These are phyloP conservation scores for Pinus albicaulis DNA, from an alignment of 75 land plant species.

Conservation along the genomic window DNA sequence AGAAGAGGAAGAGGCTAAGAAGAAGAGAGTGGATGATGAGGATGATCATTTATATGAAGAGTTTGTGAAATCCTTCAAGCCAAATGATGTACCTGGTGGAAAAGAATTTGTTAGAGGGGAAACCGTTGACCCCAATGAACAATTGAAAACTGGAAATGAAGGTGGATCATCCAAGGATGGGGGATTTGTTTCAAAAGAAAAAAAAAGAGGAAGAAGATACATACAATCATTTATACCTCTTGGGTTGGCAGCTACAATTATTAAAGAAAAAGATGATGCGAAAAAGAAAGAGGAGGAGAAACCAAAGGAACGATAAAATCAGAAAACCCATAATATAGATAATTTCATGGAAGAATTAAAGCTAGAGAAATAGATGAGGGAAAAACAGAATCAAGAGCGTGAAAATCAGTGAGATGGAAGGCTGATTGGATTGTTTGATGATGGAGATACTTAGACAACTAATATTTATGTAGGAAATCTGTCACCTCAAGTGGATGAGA, in stretches of 20 bases:
- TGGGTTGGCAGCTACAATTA: constrained; percentile 56
- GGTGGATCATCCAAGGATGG: constrained; percentile 87
- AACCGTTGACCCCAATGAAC: constrained; percentile 83
- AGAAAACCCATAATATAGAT: constrained; percentile 82
- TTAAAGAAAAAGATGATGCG: constrained; percentile 78
- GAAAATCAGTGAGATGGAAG: constrained; percentile 85
- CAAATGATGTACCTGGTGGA: constrained; percentile 70
- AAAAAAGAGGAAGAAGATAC: constrained; percentile 89
- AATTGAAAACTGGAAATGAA: constrained; percentile 49
- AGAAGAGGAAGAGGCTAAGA: constrained; percentile 92
- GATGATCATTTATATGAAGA: constrained; percentile 85
- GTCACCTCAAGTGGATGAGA: constrained; percentile 98
- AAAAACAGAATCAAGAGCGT: constrained; percentile 88
- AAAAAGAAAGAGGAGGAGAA: constrained; percentile 90
- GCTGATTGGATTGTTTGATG: constrained; percentile 94
- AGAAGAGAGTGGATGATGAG: constrained; percentile 96
- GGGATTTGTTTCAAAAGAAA: constrained; percentile 73
- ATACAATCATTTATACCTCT: constrained; percentile 96
- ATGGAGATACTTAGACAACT: constrained; percentile 97
- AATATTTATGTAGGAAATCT: constrained; percentile 97
- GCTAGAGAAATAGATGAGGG: constrained; percentile 87
- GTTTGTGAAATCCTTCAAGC: constrained; percentile 94
- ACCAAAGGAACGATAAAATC: constrained; percentile 78
- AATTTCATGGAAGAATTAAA: constrained; percentile 97
- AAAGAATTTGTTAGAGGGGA: constrained; percentile 96